Evolutionary conservation across 176 grass and related monocot species (phyloP).

Genomic region (Alopecurus myosuroides): DNA sequence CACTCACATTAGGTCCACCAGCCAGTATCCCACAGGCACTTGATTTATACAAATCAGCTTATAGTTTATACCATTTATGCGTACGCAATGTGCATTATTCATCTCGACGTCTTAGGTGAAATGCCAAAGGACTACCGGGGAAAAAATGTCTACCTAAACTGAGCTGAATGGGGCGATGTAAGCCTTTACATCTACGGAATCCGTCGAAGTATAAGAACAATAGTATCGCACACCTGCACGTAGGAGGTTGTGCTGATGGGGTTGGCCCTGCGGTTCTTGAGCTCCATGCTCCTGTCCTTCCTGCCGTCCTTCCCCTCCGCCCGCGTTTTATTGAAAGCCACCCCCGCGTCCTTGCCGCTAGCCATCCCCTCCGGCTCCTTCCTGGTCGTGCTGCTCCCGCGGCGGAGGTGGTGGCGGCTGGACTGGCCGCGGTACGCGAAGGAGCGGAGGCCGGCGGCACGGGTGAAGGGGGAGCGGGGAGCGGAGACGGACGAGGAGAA

Average conservation of each 20-base stretch:
- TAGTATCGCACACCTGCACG: conserved; percentile 54
- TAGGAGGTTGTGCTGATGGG: conserved; percentile 90
- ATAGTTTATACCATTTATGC: neutral
- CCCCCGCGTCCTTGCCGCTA: conserved; percentile 30
- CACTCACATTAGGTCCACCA: neutral
- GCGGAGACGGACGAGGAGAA: neutral
- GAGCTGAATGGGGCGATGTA: neutral
- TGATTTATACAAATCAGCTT: neutral
- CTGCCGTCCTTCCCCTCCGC: conserved; percentile 68
- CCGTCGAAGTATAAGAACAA: neutral
- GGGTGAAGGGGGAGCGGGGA: neutral
- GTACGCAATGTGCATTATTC: neutral
- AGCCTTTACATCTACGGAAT: neutral
- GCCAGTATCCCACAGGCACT: neutral
- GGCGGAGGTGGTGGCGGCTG: conserved; percentile 24
- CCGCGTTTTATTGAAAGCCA: conserved; percentile 61
- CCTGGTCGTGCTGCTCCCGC: conserved; percentile 44
- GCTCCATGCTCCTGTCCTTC: conserved; percentile 59
- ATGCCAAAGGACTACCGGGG: neutral
- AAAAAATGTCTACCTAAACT: neutral
- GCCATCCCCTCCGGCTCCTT: conserved; percentile 37
- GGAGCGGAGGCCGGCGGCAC: conserved; percentile 24
- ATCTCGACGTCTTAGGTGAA: neutral
- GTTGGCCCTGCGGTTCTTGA: conserved; percentile 84
- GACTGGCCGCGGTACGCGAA: conserved; percentile 27